Evolutionary conservation across 257 asterid species (phyloP).

Genomic region (Leonotis leonurus): DNA sequence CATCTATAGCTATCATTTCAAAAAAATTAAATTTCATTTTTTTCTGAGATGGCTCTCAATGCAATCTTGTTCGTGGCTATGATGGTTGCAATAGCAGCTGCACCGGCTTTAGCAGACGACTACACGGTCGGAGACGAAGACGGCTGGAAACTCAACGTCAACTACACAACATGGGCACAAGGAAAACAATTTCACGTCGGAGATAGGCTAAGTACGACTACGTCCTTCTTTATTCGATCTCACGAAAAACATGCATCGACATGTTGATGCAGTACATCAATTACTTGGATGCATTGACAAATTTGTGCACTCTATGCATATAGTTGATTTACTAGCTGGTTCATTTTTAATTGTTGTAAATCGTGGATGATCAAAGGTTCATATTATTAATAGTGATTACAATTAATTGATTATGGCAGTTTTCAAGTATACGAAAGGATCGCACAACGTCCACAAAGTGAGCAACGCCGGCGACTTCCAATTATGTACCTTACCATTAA

Average conservation of each 20-base stretch:
- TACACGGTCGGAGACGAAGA: conserved; percentile 27
- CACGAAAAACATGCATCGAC: too few relatives aligned
- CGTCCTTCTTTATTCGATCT: background rate
- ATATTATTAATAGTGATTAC: too few relatives aligned
- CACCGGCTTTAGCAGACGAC: conserved; percentile 24
- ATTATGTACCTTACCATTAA: background rate
- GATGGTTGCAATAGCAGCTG: conserved; percentile 10
- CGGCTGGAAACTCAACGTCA: conserved; percentile 14
- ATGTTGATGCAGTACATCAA: too few relatives aligned
- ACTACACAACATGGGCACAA: background rate
- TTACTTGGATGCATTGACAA: too few relatives aligned
- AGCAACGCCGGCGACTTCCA: background rate
- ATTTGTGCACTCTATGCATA: too few relatives aligned
- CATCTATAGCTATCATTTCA: background rate
- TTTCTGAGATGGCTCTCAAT: conserved; percentile 20
- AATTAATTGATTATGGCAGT: conserved; percentile 15
- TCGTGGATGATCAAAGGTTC: too few relatives aligned
- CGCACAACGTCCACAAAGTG: conserved; percentile 30
- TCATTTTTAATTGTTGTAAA: too few relatives aligned
- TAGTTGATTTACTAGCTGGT: too few relatives aligned
- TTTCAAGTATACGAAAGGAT: conserved; percentile 31
- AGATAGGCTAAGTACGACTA: background rate
- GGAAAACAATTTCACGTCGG: background rate
- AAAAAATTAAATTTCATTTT: background rate
- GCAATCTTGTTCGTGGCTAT: conserved; percentile 9